A percentile compares a stretch with the other conserved stretches of the same genome.
Conservation (phyloP, 2,329 filamentous ascomycete species). For the Leptoxyphium fumago region DNA sequence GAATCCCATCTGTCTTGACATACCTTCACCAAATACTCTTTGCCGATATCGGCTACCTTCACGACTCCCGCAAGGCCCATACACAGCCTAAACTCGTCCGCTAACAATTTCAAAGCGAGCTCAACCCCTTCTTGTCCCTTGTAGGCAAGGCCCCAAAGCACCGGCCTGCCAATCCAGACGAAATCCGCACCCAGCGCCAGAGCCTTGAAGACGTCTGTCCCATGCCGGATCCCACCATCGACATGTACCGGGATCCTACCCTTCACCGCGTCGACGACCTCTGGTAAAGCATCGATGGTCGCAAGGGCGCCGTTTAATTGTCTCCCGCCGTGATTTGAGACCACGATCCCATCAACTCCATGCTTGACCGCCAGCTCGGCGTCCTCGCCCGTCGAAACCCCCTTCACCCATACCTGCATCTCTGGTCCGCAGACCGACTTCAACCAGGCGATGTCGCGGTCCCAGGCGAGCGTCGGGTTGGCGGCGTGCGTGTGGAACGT, state of each 20-base stretch:
- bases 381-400: conserved; percentile 27
- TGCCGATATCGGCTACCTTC: conserved; percentile 23
- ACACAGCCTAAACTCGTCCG: conserved; percentile 24
- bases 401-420: conserved; percentile 36
- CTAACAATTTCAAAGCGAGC: conserved; percentile 29
- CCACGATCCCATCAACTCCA: conserved; percentile 29
- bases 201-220: conserved; percentile 42
- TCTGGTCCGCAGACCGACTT: conserved; percentile 28
- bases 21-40: conserved; percentile 27
- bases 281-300: conserved; percentile 30
- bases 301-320: conserved; percentile 29
- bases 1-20: conserved; percentile 7
- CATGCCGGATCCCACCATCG: conserved; percentile 41
- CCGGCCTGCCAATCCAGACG: conserved; percentile 30
- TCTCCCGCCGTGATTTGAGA: conserved; percentile 40
- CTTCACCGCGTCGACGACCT: conserved; percentile 18
- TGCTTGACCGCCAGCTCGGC: conserved; percentile 30
- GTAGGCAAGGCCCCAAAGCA: conserved; percentile 34
- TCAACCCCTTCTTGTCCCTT: conserved; percentile 25
- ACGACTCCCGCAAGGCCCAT: conserved; percentile 26
- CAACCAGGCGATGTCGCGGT: conserved; percentile 35
- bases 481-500: conserved; percentile 26
- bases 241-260: conserved; percentile 41
- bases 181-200: conserved; percentile 32
- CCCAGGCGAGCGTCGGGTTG: conserved; percentile 32